Conservation (phyloP, 75 land plant species). For the Sequoia sempervirens region DNA sequence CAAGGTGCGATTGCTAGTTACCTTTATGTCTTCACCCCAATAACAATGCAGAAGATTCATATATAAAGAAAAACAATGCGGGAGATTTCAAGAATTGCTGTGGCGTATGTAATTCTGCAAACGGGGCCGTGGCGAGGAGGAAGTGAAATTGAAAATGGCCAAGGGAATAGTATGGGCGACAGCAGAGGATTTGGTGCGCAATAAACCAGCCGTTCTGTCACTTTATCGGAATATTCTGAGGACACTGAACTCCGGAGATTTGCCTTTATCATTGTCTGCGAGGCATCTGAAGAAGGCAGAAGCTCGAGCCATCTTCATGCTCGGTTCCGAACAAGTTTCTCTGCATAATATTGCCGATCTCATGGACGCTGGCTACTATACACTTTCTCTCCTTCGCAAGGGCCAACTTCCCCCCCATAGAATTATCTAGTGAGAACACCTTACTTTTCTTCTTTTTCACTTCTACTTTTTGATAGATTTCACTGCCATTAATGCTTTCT, state of each 20-base stretch:
- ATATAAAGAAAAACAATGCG: too few species aligned
- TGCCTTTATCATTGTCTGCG: slow-evolving; percentile 52
- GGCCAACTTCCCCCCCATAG: slow-evolving; percentile 32
- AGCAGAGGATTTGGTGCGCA: slow-evolving; percentile 64
- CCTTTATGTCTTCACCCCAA: too few species aligned
- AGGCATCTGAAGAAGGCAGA: slow-evolving; percentile 62
- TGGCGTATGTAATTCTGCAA: background rate
- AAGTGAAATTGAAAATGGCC: slow-evolving; percentile 9
- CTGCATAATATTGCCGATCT: slow-evolving; percentile 57
- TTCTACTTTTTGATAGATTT: too few species aligned
- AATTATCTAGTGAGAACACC: background rate
- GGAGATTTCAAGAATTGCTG: too few species aligned
- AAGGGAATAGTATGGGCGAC: slow-evolving; percentile 67
- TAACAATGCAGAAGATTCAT: too few species aligned
- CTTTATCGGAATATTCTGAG: slow-evolving; percentile 52
- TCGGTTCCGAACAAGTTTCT: slow-evolving; percentile 53
- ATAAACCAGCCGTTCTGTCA: slow-evolving; percentile 41
- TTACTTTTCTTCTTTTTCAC: too few species aligned
- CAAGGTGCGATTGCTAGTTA: too few species aligned
- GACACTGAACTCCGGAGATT: slow-evolving; percentile 44
- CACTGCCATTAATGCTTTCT: too few species aligned
- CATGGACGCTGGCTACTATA: slow-evolving; percentile 55
- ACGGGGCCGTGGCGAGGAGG: too few species aligned
- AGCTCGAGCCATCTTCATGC: slow-evolving; percentile 47
- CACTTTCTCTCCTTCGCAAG: slow-evolving; percentile 54